Conservation (phyloP, 1,139 yeast genomes). For the Diutina sp. region DNA sequence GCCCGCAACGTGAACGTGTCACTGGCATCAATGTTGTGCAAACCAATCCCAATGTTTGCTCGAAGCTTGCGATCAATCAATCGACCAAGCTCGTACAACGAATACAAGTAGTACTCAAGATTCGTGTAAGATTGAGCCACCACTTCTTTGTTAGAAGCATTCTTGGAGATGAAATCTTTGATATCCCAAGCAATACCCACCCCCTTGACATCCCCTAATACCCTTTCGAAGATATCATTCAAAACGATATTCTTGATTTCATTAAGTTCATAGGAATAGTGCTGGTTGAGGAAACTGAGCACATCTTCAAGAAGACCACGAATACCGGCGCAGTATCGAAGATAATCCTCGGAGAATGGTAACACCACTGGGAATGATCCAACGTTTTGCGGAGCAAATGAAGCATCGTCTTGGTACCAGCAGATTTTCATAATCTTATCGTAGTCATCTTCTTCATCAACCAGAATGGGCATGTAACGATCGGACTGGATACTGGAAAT, state of each 20-base stretch:
- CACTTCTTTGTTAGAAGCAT: constrained; percentile 74
- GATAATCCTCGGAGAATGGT: constrained; percentile 85
- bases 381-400: constrained; percentile 26
- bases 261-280: constrained; percentile 38
- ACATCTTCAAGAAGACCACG: constrained; percentile 54
- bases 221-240: constrained; percentile 52
- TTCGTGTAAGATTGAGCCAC: constrained; percentile 82
- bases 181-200: constrained; percentile 58
- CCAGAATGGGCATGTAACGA: constrained; percentile 78
- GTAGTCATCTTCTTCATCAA: constrained; percentile 47
- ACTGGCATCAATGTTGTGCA: constrained; percentile 23
- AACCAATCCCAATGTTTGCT: constrained; percentile 43
- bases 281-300: constrained; percentile 50
- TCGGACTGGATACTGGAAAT: constrained; percentile 56
- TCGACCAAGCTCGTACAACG: constrained; percentile 44
- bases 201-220: constrained; percentile 39
- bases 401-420: constrained; percentile 54
- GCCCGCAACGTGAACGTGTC: constrained; percentile 29
- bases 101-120: constrained; percentile 67
- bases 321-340: constrained; percentile 69
- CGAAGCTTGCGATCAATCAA: constrained; percentile 27
- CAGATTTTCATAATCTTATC: constrained; percentile 49
- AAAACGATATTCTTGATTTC: constrained; percentile 36
- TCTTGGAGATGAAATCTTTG: constrained; percentile 41
- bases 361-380: constrained; percentile 50